These are phyloP conservation scores for Hericium rajendrae DNA, from an alignment of 768 basidiomycete genomes.

Conservation along the genomic window DNA sequence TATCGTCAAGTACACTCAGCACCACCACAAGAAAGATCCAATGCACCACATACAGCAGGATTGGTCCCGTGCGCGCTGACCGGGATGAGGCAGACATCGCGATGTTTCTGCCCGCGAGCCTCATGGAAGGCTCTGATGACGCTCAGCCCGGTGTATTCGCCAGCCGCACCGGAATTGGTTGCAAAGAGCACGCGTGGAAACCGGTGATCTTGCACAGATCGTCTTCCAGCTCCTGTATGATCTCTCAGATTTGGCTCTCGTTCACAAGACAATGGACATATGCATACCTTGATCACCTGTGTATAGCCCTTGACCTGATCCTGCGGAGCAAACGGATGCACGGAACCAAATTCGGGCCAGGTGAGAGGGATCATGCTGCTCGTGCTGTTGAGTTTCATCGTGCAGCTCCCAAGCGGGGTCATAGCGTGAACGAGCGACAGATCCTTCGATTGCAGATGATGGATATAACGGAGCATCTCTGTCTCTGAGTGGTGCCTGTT, in stretches of 20 bases:
- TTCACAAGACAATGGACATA: neutral
- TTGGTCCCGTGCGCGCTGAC: slow-evolving; percentile 97
- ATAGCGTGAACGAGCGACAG: slow-evolving; percentile 91
- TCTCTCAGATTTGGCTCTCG: neutral
- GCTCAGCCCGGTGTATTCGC: slow-evolving; percentile 92
- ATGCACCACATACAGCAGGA: slow-evolving; percentile 63
- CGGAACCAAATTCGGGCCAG: slow-evolving; percentile 81
- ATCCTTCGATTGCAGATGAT: slow-evolving; percentile 90
- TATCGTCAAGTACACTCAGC: slow-evolving; percentile 20
- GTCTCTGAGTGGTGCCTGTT: slow-evolving; percentile 98
- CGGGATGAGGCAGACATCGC: slow-evolving; percentile 90
- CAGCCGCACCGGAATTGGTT: slow-evolving; percentile 99
- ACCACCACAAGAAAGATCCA: too few species aligned
- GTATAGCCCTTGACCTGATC: slow-evolving; percentile 88
- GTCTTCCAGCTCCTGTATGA: slow-evolving; percentile 71
- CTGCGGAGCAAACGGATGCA: slow-evolving; percentile 89
- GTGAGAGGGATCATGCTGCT: slow-evolving; percentile 96
- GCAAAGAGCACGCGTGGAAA: slow-evolving; percentile 93
- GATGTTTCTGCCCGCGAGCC: slow-evolving; percentile 73
- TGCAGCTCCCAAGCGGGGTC: slow-evolving; percentile 93
- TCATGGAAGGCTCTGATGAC: slow-evolving; percentile 94
- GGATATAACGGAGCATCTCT: slow-evolving; percentile 95
- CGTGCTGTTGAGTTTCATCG: slow-evolving; percentile 98
- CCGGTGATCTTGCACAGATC: slow-evolving; percentile 94
- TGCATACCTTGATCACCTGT: slow-evolving; percentile 60